These are phyloP conservation scores for Echria macrotheca DNA, from an alignment of 495 filamentous ascomycete genomes.

Conservation along the genomic window DNA sequence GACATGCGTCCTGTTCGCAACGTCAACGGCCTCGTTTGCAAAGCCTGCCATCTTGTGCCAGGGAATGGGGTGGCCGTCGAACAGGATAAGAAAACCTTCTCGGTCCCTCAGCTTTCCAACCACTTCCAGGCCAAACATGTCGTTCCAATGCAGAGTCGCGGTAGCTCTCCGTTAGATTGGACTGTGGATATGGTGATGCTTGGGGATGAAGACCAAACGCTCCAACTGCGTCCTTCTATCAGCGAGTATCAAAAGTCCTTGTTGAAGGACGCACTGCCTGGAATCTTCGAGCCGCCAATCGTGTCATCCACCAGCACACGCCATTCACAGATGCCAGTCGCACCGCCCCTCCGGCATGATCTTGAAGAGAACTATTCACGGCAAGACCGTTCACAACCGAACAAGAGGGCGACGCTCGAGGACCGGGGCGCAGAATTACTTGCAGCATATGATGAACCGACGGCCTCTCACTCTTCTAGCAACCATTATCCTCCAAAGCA, in stretches of 20 bases:
- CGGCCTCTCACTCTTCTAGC: too few relatives aligned
- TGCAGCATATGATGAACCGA: too few relatives aligned
- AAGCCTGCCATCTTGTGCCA: constrained; percentile 46
- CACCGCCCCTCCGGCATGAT: too few relatives aligned
- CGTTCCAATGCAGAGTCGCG: constrained; percentile 23
- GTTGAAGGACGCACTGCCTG: constrained; percentile 54
- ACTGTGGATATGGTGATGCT: constrained; percentile 64
- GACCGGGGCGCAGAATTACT: too few relatives aligned
- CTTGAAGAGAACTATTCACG: too few relatives aligned
- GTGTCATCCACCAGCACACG: neutral
- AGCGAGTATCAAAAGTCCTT: constrained; percentile 52
- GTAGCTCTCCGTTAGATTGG: constrained; percentile 50
- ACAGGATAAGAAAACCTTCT: constrained; percentile 48
- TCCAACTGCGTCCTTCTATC: constrained; percentile 38
- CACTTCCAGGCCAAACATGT: constrained; percentile 64
- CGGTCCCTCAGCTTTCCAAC: constrained; percentile 55
- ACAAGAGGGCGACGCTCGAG: too few relatives aligned
- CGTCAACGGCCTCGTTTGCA: constrained; percentile 59
- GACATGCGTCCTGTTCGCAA: constrained; percentile 63
- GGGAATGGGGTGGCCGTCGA: constrained; percentile 28
- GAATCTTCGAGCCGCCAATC: constrained; percentile 15
- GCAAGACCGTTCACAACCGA: too few relatives aligned
- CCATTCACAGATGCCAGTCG: neutral
- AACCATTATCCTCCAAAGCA: too few relatives aligned
- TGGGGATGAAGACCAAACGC: constrained; percentile 47